Conservation (phyloP, 108 stramenopile species). For the Cyclotella kingstonii region DNA sequence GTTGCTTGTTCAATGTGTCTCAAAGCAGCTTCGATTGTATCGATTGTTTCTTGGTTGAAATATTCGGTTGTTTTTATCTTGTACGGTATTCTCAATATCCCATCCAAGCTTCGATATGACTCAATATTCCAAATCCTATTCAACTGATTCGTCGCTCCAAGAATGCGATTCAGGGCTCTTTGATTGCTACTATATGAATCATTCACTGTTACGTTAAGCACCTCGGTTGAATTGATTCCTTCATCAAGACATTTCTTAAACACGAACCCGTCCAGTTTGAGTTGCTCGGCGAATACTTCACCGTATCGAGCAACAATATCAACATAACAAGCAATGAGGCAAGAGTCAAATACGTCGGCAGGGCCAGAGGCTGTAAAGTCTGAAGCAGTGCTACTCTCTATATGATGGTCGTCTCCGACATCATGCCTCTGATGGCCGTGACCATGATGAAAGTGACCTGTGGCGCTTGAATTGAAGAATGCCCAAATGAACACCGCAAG, state of each 20-base stretch:
- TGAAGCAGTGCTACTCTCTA: neutral
- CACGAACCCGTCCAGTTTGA: slow-evolving; percentile 20
- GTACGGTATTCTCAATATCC: slow-evolving; percentile 23
- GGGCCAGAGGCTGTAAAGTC: slow-evolving; percentile 5
- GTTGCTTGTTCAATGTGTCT: slow-evolving; percentile 30
- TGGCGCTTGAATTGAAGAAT: slow-evolving; percentile 1
- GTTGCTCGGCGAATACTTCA: slow-evolving; percentile 14
- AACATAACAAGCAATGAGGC: slow-evolving; percentile 19
- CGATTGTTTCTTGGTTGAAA: slow-evolving; percentile 20
- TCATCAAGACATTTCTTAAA: slow-evolving; percentile 10
- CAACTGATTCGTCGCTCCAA: slow-evolving; percentile 20
- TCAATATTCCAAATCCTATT: slow-evolving; percentile 6
- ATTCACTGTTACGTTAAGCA: neutral
- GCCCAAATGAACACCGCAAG: neutral
- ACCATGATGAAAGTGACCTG: neutral
- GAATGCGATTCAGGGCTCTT: slow-evolving; percentile 5
- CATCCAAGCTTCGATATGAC: neutral
- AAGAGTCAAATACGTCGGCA: slow-evolving; percentile 22
- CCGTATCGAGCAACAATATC: slow-evolving; percentile 23
- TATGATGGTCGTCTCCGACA: slow-evolving; percentile 2
- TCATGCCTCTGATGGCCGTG: neutral
- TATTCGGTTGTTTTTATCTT: slow-evolving; percentile 10
- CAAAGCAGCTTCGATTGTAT: slow-evolving; percentile 20
- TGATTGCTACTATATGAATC: slow-evolving; percentile 1
- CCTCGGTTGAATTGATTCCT: neutral